Conservation (phyloP, 352 stramenopile genomes). For the Elongisporangium undulatum region DNA sequence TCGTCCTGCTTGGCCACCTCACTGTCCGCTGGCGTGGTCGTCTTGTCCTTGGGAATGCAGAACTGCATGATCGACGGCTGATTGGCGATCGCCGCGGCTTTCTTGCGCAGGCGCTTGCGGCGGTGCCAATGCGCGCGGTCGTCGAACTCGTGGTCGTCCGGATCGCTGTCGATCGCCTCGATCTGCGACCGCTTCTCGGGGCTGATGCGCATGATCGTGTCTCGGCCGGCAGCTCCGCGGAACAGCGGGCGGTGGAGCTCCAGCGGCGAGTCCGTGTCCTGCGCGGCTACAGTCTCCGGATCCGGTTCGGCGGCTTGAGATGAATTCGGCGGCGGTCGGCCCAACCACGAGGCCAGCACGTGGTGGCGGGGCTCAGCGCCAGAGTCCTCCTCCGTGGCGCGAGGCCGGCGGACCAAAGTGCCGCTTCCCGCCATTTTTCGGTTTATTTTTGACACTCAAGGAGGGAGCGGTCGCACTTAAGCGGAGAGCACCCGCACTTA, state of each 20-base stretch:
- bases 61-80: conserved; percentile 71
- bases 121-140: conserved; percentile 58
- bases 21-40: conserved; percentile 8
- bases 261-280: conserved; percentile 24
- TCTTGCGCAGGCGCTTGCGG: conserved; percentile 23
- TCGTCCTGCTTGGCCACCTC: background rate
- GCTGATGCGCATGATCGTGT: conserved; percentile 45
- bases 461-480: conserved; percentile 1
- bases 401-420: background rate
- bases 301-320: background rate
- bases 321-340: conserved; percentile 9
- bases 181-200: conserved; percentile 45
- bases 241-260: conserved; percentile 19
- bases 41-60: conserved; percentile 21
- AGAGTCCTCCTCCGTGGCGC: background rate
- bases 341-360: conserved; percentile 37
- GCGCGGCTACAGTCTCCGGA: background rate
- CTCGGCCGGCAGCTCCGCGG: conserved; percentile 28
- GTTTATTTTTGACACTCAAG: conserved; percentile 2
- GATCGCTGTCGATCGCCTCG: conserved; percentile 70
- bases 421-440: conserved; percentile 24
- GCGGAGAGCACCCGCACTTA: too few relatives aligned
- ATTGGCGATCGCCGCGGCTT: conserved; percentile 16
- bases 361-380: conserved; percentile 7
- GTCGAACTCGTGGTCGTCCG: conserved; percentile 71